Evolutionary conservation across 179 eudicot species (phyloP).

Genomic region (Heliamphora pulchella): DNA sequence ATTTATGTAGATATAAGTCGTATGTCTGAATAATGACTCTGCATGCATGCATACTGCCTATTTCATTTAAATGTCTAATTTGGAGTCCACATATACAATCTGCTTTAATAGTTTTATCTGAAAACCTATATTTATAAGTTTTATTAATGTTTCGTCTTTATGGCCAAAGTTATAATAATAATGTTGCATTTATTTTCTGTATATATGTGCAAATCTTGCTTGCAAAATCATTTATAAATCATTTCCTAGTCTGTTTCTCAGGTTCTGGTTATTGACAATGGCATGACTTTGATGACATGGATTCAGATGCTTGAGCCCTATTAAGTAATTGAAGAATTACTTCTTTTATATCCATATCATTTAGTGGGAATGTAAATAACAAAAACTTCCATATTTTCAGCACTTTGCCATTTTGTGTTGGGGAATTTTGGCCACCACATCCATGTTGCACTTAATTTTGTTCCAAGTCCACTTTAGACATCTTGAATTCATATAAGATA

Average conservation of each 20-base stretch:
- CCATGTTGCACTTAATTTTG: not conserved
- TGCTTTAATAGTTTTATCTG: not conserved
- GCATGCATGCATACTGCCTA: not conserved
- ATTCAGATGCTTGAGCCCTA: not conserved
- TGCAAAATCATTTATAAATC: not conserved
- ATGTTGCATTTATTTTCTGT: not conserved
- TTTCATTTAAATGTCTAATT: not conserved
- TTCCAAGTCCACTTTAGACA: not conserved
- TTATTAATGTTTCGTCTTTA: not conserved
- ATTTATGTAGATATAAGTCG: not conserved
- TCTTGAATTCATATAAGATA: not conserved
- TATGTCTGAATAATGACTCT: not conserved
- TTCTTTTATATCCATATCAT: not conserved
- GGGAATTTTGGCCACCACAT: not conserved
- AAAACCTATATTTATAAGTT: not conserved
- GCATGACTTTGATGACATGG: not conserved
- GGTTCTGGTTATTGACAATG: not conserved
- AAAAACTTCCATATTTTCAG: not conserved
- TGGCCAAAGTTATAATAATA: not conserved
- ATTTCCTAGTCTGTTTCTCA: slow-evolving; percentile 6
- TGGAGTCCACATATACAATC: not conserved
- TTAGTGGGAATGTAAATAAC: not conserved
- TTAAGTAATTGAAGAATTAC: too few species aligned
- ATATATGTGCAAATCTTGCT: not conserved
- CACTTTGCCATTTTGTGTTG: not conserved